These are phyloP conservation scores for Gynandropsis gynandra DNA, from an alignment of 345 rosid species.

Conservation along the genomic window DNA sequence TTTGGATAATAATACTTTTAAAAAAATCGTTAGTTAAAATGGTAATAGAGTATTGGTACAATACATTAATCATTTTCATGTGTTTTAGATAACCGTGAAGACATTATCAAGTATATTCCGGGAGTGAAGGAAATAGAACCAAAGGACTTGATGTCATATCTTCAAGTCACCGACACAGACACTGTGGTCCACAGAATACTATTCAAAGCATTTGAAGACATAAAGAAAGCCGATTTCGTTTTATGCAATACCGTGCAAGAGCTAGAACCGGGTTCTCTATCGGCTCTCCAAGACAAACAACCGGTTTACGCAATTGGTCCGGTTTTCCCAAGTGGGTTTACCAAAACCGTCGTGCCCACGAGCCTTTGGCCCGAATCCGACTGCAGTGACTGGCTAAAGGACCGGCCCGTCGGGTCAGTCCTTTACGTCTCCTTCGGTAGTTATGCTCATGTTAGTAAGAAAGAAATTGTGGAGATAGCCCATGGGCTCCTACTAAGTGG, in stretches of 20 bases:
- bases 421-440: conserved; percentile 54
- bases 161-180: conserved; percentile 40
- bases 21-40: too few relatives aligned
- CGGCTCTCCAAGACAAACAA: conserved; percentile 38
- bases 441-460: conserved; percentile 40
- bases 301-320: conserved; percentile 57
- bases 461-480: conserved; percentile 41
- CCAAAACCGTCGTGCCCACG: conserved; percentile 35
- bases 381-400: conserved; percentile 48
- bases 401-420: conserved; percentile 34
- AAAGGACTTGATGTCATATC: conserved; percentile 54
- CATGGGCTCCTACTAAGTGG: conserved; percentile 40
- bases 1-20: too few relatives aligned
- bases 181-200: conserved; percentile 39
- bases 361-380: conserved; percentile 67
- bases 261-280: conserved; percentile 38
- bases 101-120: conserved; percentile 47
- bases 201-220: conserved; percentile 39
- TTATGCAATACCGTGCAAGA: conserved; percentile 55
- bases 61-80: too few relatives aligned
- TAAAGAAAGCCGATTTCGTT: conserved; percentile 45
- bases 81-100: conserved; percentile 42
- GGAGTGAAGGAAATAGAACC: conserved; percentile 46
- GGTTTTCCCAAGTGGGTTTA: conserved; percentile 35
- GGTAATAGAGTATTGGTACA: too few relatives aligned